phyloP scores from a whole-genome alignment of 257 asterid species.

The Lycium ferocissimum region DNA sequence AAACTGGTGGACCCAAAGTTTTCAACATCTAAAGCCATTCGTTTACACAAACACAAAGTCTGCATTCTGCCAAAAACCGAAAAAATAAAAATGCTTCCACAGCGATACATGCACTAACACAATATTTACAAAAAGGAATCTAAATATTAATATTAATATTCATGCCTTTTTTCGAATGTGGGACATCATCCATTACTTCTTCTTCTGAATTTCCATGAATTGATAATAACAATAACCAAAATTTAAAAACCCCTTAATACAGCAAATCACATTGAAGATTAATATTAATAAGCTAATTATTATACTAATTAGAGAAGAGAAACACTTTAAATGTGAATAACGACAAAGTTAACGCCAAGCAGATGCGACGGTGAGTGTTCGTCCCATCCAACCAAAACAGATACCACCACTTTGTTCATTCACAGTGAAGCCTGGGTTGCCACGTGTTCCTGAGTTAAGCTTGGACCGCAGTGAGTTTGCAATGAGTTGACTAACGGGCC shows the following conservation, averaged over 20 bases:
- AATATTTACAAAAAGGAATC: slow-evolving; percentile 25
- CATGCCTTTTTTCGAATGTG: background rate
- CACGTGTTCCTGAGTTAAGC: slow-evolving; percentile 74
- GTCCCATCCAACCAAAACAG: slow-evolving; percentile 90
- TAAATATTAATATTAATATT: slow-evolving; percentile 36
- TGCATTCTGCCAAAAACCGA: slow-evolving; percentile 24
- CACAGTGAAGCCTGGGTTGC: slow-evolving; percentile 81
- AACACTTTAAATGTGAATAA: background rate
- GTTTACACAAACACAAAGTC: slow-evolving; percentile 26
- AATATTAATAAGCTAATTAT: background rate
- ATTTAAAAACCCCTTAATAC: slow-evolving; percentile 7
- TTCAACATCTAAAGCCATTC: slow-evolving; percentile 24
- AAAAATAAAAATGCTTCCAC: background rate
- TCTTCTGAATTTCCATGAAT: background rate
- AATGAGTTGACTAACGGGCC: slow-evolving; percentile 56
- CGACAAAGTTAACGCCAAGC: slow-evolving; percentile 70
- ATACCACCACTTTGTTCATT: slow-evolving; percentile 72
- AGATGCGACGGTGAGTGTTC: slow-evolving; percentile 81
- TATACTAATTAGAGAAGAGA: background rate
- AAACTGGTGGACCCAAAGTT: slow-evolving; percentile 42
- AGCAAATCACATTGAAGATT: slow-evolving; percentile 16
- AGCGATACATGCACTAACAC: slow-evolving; percentile 32
- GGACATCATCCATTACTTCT: background rate
- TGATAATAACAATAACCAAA: background rate
- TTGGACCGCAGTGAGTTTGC: slow-evolving; percentile 64